Evolutionary conservation across 306 rosid species (phyloP).

Genomic region (Oxytropis ochrocephala): DNA sequence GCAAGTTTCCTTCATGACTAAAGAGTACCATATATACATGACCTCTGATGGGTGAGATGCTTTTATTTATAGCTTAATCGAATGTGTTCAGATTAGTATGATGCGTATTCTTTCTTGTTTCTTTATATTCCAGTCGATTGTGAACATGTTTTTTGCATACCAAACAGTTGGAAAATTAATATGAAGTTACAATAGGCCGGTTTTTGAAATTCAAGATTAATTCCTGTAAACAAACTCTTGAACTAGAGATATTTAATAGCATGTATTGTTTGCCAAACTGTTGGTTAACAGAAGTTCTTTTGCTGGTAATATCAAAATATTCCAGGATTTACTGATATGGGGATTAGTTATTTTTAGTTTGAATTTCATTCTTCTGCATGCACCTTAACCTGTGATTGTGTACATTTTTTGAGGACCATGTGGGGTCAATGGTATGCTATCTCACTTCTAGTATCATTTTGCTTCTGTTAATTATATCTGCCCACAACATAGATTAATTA

Average conservation of each 20-base stretch:
- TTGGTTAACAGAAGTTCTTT: not conserved
- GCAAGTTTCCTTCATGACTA: conserved; percentile 92
- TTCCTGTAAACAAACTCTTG: not conserved
- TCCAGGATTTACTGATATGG: not conserved
- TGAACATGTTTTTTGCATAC: not conserved
- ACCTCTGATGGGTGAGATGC: conserved; percentile 87
- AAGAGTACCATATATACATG: conserved; percentile 86
- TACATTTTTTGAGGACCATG: not conserved
- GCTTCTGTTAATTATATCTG: conserved; percentile 4
- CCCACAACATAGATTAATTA: not conserved
- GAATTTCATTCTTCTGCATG: not conserved
- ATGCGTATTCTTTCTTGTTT: not conserved
- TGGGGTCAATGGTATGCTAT: not conserved
- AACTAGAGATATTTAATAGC: not conserved
- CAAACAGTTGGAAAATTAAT: not conserved
- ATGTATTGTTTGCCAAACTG: not conserved
- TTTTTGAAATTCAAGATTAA: not conserved
- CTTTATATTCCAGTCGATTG: not conserved
- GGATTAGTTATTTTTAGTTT: not conserved
- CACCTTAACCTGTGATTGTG: not conserved
- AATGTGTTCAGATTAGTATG: conserved; percentile 8
- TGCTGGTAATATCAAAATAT: not conserved
- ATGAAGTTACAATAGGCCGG: not conserved
- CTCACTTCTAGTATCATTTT: not conserved
- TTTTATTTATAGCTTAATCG: not conserved